Evolutionary conservation across 164 flowering plant species (phyloP), one percentile per base, ranked within the genome.

Genomic region (Vitis labrusca): DNA sequence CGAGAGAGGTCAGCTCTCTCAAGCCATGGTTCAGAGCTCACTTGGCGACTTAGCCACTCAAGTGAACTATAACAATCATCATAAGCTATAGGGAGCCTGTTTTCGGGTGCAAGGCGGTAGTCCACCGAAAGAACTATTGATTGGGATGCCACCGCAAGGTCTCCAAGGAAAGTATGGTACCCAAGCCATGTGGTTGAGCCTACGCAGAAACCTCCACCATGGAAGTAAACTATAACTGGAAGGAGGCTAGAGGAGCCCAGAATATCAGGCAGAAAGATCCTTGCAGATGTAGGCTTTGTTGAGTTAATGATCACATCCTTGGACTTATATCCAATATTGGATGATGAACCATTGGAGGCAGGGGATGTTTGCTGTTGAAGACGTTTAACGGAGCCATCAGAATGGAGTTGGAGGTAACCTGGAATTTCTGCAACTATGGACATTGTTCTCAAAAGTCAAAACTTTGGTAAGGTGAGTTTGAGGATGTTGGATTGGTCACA

Each of bases 121-220:
- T 93, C 93, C 9, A 93, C 67, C 1, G 98, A 91, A n/a, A 91
- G 49, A 50, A 89, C 78, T 9, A 88, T 78, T 80, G 76, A 81
- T 30, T 62, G 74, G 10, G 88, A 76, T n/a, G 68, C 71, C n/a
- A 75, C 83, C 11, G 84, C 83, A 55, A 91, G 68, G 67, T 77
- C 84, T 13, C 88, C 90, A 0, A 85, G 85, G 80, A 91, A 91
- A 32, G 67, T 66, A 58, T 93, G 98, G 86, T 89, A 93, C 56
- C 91, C 94, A 55, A 71, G 68, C 97, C 97, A 93, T 1, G 89
- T 81, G 66, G 97, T 91, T 8, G 94, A 88, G 78, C 97, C 97
- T 52, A 93, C 83, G 85, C 98, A 91, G 53, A 93, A 89, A 14
- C 97, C 97, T 8, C 98, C 98, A n/a, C 94, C 98, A 63, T 93